phyloP scores from a whole-genome alignment of 441 rosid species.

The Pelargonium cotyledonis region DNA sequence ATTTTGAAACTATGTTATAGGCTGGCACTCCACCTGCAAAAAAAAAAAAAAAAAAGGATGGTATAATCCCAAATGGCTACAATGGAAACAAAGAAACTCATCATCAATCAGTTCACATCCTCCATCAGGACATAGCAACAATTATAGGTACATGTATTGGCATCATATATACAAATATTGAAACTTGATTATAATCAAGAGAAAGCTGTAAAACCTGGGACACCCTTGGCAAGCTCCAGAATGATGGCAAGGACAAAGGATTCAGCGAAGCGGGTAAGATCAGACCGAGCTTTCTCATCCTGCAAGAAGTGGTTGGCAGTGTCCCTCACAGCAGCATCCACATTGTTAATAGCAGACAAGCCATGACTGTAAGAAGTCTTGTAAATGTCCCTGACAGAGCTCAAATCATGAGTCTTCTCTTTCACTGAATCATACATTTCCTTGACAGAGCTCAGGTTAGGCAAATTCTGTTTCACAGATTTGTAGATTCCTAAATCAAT shows the following conservation, averaged over 20 bases:
- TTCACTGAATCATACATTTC: not conserved
- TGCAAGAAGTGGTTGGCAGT: not conserved
- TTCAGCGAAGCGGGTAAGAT: not conserved
- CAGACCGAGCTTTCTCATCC: not conserved
- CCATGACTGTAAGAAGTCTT: not conserved
- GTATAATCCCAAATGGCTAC: not conserved
- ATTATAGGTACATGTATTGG: no score
- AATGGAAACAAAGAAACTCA: not conserved
- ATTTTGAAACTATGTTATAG: not conserved
- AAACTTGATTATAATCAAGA: no score
- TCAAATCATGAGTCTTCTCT: not conserved
- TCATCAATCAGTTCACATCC: not conserved
- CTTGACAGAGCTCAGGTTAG: not conserved
- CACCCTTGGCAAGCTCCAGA: not conserved
- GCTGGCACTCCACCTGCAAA: slow-evolving; percentile 1
- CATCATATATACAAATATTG: no score
- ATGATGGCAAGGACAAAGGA: not conserved
- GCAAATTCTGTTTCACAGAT: not conserved
- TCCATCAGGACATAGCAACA: not conserved
- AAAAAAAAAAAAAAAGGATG: no score
- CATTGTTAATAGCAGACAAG: not conserved
- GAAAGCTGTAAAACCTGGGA: not conserved
- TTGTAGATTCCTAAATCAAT: not conserved
- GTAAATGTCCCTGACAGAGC: slow-evolving; percentile 1
- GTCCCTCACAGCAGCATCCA: not conserved